Conservation (phyloP, 768 basidiomycete species). For the Brasilioporus rufonigricans region DNA sequence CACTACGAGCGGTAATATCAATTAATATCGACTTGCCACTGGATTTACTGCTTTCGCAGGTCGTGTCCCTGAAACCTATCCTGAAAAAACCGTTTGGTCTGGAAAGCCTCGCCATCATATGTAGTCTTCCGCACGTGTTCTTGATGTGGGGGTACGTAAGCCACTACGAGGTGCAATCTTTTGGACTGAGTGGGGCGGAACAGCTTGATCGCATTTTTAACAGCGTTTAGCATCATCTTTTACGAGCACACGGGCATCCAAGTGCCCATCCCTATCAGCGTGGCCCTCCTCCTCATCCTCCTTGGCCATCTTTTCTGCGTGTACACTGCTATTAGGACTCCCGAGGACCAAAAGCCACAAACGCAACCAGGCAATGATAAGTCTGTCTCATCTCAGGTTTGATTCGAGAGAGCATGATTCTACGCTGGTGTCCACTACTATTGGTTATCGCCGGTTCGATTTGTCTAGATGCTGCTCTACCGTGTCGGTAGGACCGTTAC, state of each 20-base stretch:
- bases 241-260: constrained; percentile 23
- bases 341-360: constrained; percentile 5
- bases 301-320: constrained; percentile 31
- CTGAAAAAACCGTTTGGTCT: constrained; percentile 27
- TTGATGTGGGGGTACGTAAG: constrained; percentile 39
- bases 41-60: constrained; percentile 13
- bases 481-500: neutral
- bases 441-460: neutral
- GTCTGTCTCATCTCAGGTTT: constrained; percentile 2
- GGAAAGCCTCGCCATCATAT: constrained; percentile 39
- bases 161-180: neutral
- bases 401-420: neutral
- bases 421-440: neutral
- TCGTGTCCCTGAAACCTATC: constrained; percentile 28
- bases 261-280: constrained; percentile 28
- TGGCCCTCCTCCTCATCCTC: constrained; percentile 22
- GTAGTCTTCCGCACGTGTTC: constrained; percentile 39
- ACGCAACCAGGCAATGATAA: neutral
- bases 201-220: constrained; percentile 37
- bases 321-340: constrained; percentile 15
- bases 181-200: neutral
- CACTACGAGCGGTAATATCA: constrained; percentile 25
- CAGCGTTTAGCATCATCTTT: constrained; percentile 30
- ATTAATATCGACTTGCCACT: neutral
- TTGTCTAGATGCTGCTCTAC: neutral